Evolutionary conservation across 2,329 filamentous ascomycete species (phyloP).

Genomic region (Knufia petricola): DNA sequence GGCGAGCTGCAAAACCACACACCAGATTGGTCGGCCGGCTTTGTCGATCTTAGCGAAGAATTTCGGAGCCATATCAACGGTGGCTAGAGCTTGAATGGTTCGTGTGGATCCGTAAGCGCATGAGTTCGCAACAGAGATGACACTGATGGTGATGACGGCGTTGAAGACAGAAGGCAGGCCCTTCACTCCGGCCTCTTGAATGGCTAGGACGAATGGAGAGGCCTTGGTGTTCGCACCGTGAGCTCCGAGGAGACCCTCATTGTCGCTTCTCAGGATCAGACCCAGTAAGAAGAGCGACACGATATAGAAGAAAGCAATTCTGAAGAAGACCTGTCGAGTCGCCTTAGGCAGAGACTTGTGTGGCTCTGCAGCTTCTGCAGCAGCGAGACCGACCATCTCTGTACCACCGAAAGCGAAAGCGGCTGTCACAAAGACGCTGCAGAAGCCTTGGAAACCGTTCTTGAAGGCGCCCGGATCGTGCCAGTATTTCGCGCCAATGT

Average conservation of each 20-base stretch:
- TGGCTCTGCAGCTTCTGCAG: conserved; percentile 50
- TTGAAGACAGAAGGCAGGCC: conserved; percentile 85
- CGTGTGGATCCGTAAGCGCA: conserved; percentile 85
- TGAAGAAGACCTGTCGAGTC: conserved; percentile 60
- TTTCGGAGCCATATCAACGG: conserved; percentile 71
- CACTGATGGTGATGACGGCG: conserved; percentile 82
- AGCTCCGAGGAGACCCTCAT: conserved; percentile 53
- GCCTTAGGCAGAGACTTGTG: conserved; percentile 54
- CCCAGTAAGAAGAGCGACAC: conserved; percentile 73
- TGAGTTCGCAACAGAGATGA: conserved; percentile 84
- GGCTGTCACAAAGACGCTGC: conserved; percentile 54
- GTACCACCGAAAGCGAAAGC: conserved; percentile 55
- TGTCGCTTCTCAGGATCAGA: conserved; percentile 59
- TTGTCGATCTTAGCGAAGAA: conserved; percentile 73
- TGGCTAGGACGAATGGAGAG: conserved; percentile 89
- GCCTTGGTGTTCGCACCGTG: conserved; percentile 58
- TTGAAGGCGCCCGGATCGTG: conserved; percentile 61
- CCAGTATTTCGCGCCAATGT: conserved; percentile 76
- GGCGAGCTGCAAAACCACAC: conserved; percentile 56
- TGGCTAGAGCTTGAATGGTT: conserved; percentile 66
- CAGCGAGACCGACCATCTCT: conserved; percentile 52
- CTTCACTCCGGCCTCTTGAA: conserved; percentile 69
- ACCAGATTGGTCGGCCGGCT: conserved; percentile 65
- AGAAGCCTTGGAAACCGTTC: conserved; percentile 58
- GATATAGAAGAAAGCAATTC: conserved; percentile 81